phyloP scores from a whole-genome alignment of 805 yeast genomes.

The Priceomyces fermenticarens region DNA sequence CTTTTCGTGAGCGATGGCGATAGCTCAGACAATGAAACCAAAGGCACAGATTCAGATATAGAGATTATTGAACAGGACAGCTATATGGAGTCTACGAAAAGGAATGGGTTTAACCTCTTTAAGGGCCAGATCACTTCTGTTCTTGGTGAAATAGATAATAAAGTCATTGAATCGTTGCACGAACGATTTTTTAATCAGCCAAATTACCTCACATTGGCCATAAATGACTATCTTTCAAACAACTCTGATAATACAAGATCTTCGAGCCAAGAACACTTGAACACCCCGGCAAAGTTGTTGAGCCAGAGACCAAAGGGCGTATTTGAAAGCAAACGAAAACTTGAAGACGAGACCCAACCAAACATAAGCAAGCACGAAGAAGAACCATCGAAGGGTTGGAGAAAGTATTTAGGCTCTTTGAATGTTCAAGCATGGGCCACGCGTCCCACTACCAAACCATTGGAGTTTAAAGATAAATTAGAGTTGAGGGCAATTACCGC shows the following conservation, averaged over 20 bases:
- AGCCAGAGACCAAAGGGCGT: background rate
- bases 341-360: background rate
- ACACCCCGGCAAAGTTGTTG: too few relatives aligned
- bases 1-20: too few relatives aligned
- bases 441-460: slow-evolving; percentile 51
- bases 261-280: too few relatives aligned
- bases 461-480: slow-evolving; percentile 44
- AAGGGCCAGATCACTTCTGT: slow-evolving; percentile 11
- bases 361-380: background rate
- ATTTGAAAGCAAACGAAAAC: background rate
- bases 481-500: slow-evolving; percentile 35
- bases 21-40: background rate
- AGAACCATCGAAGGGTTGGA: slow-evolving; percentile 19
- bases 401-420: slow-evolving; percentile 55
- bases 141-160: slow-evolving; percentile 12
- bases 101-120: slow-evolving; percentile 8
- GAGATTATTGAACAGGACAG: background rate
- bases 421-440: slow-evolving; percentile 71
- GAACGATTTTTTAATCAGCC: slow-evolving; percentile 11
- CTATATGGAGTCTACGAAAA: background rate
- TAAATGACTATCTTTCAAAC: slow-evolving; percentile 42
- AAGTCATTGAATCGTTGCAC: slow-evolving; percentile 9
- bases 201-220: slow-evolving; percentile 15
- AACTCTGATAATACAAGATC: slow-evolving; percentile 34
- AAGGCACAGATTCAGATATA: slow-evolving; percentile 1